A percentile compares a stretch with the other conserved stretches of the same genome.
phyloP scores from a whole-genome alignment of 1,284 basidiomycete species.

The Boletus semigastroideus region DNA sequence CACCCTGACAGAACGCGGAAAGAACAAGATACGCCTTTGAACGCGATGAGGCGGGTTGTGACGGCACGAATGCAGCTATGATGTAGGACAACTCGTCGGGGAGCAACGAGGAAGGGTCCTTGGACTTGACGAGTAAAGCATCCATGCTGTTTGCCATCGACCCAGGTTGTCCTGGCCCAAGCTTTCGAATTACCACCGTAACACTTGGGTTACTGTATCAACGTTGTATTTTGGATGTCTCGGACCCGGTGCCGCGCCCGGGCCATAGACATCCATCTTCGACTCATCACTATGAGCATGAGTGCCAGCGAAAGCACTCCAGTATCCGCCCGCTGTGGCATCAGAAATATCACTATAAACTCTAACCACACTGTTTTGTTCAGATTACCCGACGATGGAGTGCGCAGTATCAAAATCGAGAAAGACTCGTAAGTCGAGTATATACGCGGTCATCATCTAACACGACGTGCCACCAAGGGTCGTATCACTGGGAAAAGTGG shows the following conservation, averaged over 20 bases:
- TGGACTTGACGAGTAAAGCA: conserved; percentile 37
- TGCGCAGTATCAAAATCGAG: conserved; percentile 65
- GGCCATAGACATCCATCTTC: not conserved
- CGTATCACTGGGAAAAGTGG: conserved; percentile 70
- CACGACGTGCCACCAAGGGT: conserved; percentile 42
- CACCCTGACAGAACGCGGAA: conserved; percentile 62
- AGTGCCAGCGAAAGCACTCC: conserved; percentile 5
- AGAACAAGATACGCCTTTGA: conserved; percentile 69
- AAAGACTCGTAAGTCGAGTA: conserved; percentile 55
- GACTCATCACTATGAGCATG: conserved; percentile 9
- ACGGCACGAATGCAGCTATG: conserved; percentile 54
- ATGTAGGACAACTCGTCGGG: conserved; percentile 58
- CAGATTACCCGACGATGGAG: conserved; percentile 66
- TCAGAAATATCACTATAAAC: conserved; percentile 44
- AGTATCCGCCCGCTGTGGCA: conserved; percentile 4
- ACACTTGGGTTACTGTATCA: no score
- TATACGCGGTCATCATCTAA: conserved; percentile 9
- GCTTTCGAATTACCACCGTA: no score
- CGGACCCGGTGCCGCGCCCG: no score
- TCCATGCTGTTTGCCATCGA: conserved; percentile 25
- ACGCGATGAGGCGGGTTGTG: conserved; percentile 42
- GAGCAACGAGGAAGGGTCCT: conserved; percentile 37
- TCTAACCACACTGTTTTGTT: conserved; percentile 66
- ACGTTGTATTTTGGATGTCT: no score
- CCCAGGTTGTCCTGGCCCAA: not conserved